A percentile compares a stretch with the other conserved stretches of the same genome.
phyloP scores from a whole-genome alignment of 2,329 filamentous ascomycete genomes.

The Ophiostoma australiae region DNA sequence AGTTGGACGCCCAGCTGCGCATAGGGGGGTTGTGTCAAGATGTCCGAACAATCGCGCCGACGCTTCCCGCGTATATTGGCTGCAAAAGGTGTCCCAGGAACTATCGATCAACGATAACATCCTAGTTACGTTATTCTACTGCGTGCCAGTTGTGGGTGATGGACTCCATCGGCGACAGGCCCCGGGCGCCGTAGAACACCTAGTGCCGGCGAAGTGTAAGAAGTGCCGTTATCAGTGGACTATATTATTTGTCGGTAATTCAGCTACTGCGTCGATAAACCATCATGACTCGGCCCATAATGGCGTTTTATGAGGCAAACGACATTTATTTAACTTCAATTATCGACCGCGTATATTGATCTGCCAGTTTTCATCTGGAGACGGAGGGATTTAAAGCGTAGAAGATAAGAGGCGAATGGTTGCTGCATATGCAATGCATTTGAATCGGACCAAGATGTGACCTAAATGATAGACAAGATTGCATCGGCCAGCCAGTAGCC shows the following conservation, averaged over 20 bases:
- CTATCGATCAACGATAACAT: background rate
- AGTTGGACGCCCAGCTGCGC: too few species aligned
- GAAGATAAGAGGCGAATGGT: background rate
- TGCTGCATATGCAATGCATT: background rate
- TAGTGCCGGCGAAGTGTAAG: background rate
- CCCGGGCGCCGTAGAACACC: background rate
- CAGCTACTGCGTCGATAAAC: background rate
- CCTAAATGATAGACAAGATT: background rate
- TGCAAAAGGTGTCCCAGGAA: background rate
- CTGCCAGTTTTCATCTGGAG: background rate
- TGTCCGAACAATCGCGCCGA: background rate
- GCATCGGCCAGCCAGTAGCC: background rate
- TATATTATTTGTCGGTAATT: background rate
- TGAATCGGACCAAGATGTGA: background rate
- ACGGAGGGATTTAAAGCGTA: background rate
- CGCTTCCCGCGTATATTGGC: background rate
- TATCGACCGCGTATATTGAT: background rate
- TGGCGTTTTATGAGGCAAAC: background rate
- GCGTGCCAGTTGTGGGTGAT: background rate
- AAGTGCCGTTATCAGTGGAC: background rate
- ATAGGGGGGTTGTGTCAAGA: background rate
- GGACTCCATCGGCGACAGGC: slow-evolving; percentile 7
- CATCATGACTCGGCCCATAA: background rate
- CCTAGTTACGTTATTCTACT: background rate
- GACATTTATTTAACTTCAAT: background rate